phyloP scores from a whole-genome alignment of 208 protist genomes.

The Polymyxa betae region DNA sequence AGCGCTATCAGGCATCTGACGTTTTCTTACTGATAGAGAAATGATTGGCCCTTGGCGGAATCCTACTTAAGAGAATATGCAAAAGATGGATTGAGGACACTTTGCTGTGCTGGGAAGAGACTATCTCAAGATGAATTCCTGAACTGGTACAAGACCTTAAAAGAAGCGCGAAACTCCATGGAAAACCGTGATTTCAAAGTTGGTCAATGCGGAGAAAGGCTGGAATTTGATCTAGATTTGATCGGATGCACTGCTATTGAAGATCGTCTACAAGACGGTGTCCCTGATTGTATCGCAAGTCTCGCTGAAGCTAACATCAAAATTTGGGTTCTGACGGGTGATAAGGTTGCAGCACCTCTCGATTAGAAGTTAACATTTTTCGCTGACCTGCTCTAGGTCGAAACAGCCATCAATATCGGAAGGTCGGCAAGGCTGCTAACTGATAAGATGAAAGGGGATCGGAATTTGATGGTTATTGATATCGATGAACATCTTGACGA shows the following conservation, averaged over 20 bases:
- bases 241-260: constrained; percentile 77
- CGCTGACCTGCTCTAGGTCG: constrained; percentile 10
- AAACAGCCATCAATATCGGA: constrained; percentile 66
- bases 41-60: constrained; percentile 14
- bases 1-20: neutral
- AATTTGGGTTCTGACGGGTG: constrained; percentile 80
- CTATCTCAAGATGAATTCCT: constrained; percentile 36
- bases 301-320: constrained; percentile 70
- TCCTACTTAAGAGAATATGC: constrained; percentile 51
- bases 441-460: constrained; percentile 49
- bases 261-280: constrained; percentile 76
- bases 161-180: constrained; percentile 56
- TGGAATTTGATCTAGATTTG: constrained; percentile 71
- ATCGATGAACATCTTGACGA: constrained; percentile 47
- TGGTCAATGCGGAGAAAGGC: neutral
- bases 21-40: neutral
- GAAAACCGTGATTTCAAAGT: constrained; percentile 54
- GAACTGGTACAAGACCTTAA: constrained; percentile 12
- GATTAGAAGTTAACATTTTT: neutral
- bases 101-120: constrained; percentile 50
- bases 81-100: constrained; percentile 53
- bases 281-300: constrained; percentile 54
- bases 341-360: constrained; percentile 70
- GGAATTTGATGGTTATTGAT: constrained; percentile 20
- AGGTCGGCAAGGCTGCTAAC: constrained; percentile 54